These are phyloP conservation scores for Ophiostoma sp. DNA, from an alignment of 2,329 filamentous ascomycete genomes.

Conservation along the genomic window DNA sequence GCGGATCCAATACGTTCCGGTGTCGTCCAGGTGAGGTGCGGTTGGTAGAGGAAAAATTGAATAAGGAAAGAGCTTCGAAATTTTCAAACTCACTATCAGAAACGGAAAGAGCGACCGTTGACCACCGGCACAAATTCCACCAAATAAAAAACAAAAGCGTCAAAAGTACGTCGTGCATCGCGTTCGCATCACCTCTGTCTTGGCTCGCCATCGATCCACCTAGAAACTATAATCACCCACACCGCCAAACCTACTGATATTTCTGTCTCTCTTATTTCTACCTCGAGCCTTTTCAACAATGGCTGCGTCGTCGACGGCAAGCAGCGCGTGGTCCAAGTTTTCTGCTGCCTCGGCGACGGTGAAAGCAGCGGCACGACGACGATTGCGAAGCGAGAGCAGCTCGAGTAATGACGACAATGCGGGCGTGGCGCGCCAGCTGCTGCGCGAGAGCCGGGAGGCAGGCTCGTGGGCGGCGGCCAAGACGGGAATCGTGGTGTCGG, in stretches of 20 bases:
- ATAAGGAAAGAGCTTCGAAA: not conserved
- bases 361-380: not conserved
- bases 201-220: not conserved
- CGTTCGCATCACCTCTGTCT: not conserved
- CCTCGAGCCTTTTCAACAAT: not conserved
- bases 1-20: constrained; percentile 12
- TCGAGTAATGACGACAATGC: not conserved
- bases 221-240: not conserved
- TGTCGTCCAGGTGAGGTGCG: not conserved
- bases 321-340: not conserved
- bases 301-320: not conserved
- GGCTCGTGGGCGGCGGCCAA: not conserved
- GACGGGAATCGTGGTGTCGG: not conserved
- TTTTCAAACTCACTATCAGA: not conserved
- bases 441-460: not conserved
- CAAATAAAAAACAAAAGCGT: not conserved
- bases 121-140: not conserved
- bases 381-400: not conserved
- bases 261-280: not conserved
- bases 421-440: not conserved
- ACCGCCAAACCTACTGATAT: not conserved
- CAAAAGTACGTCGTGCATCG: not conserved
- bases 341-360: not conserved
- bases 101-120: not conserved
- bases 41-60: not conserved